Percentiles rank a stretch among this genome's conserved stretches.
phyloP scores from a whole-genome alignment of 1,139 yeast genomes.

The Insectozyma bohioensis region DNA sequence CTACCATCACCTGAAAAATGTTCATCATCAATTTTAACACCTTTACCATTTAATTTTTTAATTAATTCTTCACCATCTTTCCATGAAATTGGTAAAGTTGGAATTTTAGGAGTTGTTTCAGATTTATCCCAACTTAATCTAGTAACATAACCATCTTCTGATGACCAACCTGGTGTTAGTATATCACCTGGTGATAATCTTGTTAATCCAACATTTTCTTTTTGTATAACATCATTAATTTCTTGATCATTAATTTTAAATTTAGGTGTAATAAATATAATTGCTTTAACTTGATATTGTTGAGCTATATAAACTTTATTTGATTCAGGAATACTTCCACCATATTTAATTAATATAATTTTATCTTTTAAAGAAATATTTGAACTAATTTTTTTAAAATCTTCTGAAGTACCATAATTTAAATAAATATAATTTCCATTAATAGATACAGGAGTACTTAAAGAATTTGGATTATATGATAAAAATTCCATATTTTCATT shows the following conservation, averaged over 20 bases:
- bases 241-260: constrained; percentile 17
- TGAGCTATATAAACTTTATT: constrained; percentile 38
- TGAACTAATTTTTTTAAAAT: constrained; percentile 47
- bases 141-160: constrained; percentile 39
- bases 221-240: constrained; percentile 52
- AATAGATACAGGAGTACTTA: constrained; percentile 45
- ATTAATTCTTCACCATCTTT: constrained; percentile 60
- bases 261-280: constrained; percentile 35
- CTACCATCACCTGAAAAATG: constrained; percentile 36
- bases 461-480: constrained; percentile 71
- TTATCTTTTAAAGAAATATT: constrained; percentile 38
- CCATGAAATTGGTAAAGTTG: constrained; percentile 75
- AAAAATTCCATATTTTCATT: constrained; percentile 36
- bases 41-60: constrained; percentile 47
- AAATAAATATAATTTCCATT: constrained; percentile 54
- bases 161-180: constrained; percentile 74
- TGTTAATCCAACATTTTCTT: constrained; percentile 63
- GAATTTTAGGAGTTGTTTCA: constrained; percentile 62
- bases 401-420: constrained; percentile 63
- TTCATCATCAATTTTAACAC: constrained; percentile 35
- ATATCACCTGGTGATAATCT: constrained; percentile 77
- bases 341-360: constrained; percentile 64
- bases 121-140: constrained; percentile 49
- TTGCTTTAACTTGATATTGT: constrained; percentile 31
- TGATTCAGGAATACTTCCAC: constrained; percentile 43